Percentiles rank a stretch among this genome's conserved stretches.
Evolutionary conservation across 2,329 filamentous ascomycete genomes (phyloP).

Genomic region (Colletotrichum graminicola): DNA sequence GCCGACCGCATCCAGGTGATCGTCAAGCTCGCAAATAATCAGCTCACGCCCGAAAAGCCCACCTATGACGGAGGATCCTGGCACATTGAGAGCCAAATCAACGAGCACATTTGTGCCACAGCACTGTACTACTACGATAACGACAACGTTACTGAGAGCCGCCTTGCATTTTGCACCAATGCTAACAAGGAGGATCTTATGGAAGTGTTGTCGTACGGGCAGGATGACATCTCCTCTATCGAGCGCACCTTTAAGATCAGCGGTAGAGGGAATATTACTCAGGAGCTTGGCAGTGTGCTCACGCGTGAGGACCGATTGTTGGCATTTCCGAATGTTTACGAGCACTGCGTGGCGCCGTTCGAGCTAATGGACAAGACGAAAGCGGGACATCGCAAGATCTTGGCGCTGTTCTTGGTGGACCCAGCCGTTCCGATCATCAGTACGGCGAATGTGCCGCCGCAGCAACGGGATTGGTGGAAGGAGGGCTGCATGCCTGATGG

Average conservation of each 20-base stretch:
- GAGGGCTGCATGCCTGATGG: slow-evolving; percentile 30
- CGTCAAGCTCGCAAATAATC: slow-evolving; percentile 72
- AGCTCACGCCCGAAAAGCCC: slow-evolving; percentile 70
- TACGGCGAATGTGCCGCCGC: slow-evolving; percentile 60
- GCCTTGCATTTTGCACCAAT: slow-evolving; percentile 63
- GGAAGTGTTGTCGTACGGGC: slow-evolving; percentile 47
- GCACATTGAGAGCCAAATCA: slow-evolving; percentile 68
- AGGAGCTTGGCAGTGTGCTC: slow-evolving; percentile 61
- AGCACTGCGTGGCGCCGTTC: slow-evolving; percentile 67
- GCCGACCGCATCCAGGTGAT: slow-evolving; percentile 67
- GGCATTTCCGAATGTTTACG: slow-evolving; percentile 67
- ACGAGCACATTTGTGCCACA: slow-evolving; percentile 74
- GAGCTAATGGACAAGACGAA: slow-evolving; percentile 62
- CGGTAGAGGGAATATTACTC: slow-evolving; percentile 45
- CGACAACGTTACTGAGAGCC: slow-evolving; percentile 68
- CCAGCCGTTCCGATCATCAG: slow-evolving; percentile 60
- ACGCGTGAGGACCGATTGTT: slow-evolving; percentile 63
- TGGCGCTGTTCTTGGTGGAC: slow-evolving; percentile 72
- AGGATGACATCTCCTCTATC: slow-evolving; percentile 52
- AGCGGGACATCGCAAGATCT: slow-evolving; percentile 69
- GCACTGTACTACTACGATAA: slow-evolving; percentile 72
- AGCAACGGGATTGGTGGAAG: slow-evolving; percentile 57
- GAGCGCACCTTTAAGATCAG: slow-evolving; percentile 52
- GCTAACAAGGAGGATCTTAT: slow-evolving; percentile 49
- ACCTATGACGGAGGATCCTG: slow-evolving; percentile 65